Base-by-base conservation (phyloP, 805 yeast species). In the Myxozyma monticola region DNA sequence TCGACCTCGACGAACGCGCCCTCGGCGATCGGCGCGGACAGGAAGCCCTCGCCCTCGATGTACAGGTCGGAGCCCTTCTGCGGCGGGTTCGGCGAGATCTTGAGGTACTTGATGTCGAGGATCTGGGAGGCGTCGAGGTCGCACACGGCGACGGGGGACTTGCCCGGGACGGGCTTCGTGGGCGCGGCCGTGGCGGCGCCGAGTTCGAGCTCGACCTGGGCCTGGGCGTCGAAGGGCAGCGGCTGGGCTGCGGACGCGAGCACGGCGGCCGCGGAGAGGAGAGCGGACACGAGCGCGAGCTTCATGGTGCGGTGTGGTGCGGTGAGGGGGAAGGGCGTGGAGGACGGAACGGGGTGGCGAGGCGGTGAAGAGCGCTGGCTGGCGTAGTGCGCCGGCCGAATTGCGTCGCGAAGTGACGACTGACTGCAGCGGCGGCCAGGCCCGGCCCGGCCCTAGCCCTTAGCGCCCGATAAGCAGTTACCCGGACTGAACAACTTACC, bases 1-100 rank as follows among this genome's bases (percentile, higher is more conserved):
- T 88, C 95, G 25, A 93, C 91, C 60, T 90, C 96, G 43, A 93
- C 95, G 63, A 90, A 93, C 0, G 98, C 87, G 29, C 99, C 99
- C 17, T 88, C 91, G 25, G 68, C 79, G 31, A 93, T 72, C 7
- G 73, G 73, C 43, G 75, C 65, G 20, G 71, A 53, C 44, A 91
- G 70, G 31, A 66, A 65, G 2, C 96, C 99, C 4, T 73, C 67
- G 2, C 96, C 99, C 18, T 76, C 65, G 49, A 93, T 80, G 6
- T 95, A 85, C 64, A 93, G 73, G 65, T 88, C 86, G 36, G 75
- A 71, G n/a, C 97, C 98, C 62, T 89, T 82, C 37, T 64, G 73
- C 2, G 99, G 99, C 3, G 97, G 98, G 62, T 87, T 88, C 42
- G 99, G 99, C 31, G 73, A 65, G 51, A 93, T 68, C 37, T 70